Base-by-base conservation (phyloP, 2,329 filamentous ascomycete species). In the Pyrenochaeta sp. region DNA sequence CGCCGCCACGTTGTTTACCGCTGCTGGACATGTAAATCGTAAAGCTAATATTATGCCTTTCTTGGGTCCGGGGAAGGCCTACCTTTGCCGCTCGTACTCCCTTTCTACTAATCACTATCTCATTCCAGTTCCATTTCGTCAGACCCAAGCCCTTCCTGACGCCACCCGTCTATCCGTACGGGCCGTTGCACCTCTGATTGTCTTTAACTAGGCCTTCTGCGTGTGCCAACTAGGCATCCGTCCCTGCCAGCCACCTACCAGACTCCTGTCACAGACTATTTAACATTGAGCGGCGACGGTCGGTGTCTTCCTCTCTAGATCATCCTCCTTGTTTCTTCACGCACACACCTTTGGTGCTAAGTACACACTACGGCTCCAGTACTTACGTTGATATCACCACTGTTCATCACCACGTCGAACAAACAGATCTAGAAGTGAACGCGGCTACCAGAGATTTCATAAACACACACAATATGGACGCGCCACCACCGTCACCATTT, bases 111-210 rank as follows among this genome's bases (percentile, higher is more conserved):
- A 60, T 47, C 58, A 64, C 50, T 45, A 60, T 53, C 45, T 58
- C 65, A 68, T 69, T 71, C 65, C 66, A 66, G 59, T 48, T 51
- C 40, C 56, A 52, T 42, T 55, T 60, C 54, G 62, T 60, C 49
- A 64, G 57, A 66, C 54, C 57, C 61, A 56, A n/a, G 56, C 43
- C 59, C 49, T 63, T 55, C 65, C 57, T 58, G 53, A 65, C 59
- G 53, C 56, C 60, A 66, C 59, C 70, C 72, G 71, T 67, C 67
- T 64, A 66, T 63, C 71, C 72, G 70, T 54, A 51, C 71, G 70
- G 70, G 56, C 70, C 70, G 72, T 68, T 67, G 67, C 64, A 58
- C 68, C 56, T 56, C 49, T 70, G 63, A 64, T 71, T 71, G 68
- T 44, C 56, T 56, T 51, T 61, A 51, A 54, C 60, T 46, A 61